Evolutionary conservation across 2,329 filamentous ascomycete species (phyloP).

Genomic region (Aquanectria penicillioides): DNA sequence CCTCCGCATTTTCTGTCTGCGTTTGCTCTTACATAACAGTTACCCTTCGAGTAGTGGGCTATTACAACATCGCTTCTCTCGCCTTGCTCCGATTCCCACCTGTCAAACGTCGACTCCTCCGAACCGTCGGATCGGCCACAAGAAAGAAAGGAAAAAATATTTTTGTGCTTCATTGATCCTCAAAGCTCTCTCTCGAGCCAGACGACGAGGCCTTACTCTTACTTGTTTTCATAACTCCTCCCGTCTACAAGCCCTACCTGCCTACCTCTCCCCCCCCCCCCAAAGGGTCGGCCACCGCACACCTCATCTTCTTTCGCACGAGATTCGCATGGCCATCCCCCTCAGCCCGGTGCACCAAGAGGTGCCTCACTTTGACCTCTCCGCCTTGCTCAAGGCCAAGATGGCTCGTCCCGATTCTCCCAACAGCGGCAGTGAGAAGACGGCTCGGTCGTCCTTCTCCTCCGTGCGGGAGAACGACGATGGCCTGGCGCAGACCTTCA

Average conservation of each 20-base stretch:
- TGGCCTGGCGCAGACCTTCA: slow-evolving; percentile 70
- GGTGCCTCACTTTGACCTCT: slow-evolving; percentile 49
- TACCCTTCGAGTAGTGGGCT: slow-evolving; percentile 15
- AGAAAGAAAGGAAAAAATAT: slow-evolving; percentile 3
- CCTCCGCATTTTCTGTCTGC: not conserved
- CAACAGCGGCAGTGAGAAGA: slow-evolving; percentile 47
- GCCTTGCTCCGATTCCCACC: slow-evolving; percentile 9
- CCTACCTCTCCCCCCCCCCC: slow-evolving; percentile 2
- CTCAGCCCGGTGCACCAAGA: slow-evolving; percentile 45
- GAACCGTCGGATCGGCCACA: not conserved
- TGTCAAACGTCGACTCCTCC: slow-evolving; percentile 10
- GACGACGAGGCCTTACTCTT: slow-evolving; percentile 2
- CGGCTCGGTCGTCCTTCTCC: slow-evolving; percentile 67
- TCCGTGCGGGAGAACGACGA: slow-evolving; percentile 70
- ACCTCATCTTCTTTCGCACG: slow-evolving; percentile 20
- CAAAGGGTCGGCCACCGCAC: slow-evolving; percentile 34
- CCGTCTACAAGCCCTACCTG: not conserved
- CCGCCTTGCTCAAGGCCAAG: slow-evolving; percentile 48
- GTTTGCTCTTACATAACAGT: slow-evolving; percentile 27
- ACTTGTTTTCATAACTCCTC: not conserved
- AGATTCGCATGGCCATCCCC: slow-evolving; percentile 46
- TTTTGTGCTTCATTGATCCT: not conserved
- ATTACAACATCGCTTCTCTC: slow-evolving; percentile 22
- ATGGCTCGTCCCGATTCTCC: slow-evolving; percentile 52
- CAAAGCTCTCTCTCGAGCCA: not conserved